A percentile compares a stretch with the other conserved stretches of the same genome.
Conservation (phyloP, 2,329 filamentous ascomycete genomes). For the Fusarium siculi region DNA sequence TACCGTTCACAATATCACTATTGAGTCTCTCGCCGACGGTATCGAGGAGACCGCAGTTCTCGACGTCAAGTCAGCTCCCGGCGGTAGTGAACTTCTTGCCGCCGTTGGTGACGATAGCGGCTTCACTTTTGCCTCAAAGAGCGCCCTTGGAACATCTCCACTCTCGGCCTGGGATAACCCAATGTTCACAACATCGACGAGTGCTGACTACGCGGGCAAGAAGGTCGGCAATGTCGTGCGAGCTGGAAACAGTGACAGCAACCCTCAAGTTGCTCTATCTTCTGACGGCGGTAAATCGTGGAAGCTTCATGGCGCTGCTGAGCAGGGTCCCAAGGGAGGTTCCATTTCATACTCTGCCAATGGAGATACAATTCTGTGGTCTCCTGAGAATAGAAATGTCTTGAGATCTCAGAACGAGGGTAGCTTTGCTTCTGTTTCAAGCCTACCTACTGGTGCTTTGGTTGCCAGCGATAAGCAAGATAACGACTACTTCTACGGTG, state of each 20-base stretch:
- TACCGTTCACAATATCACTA: conserved; percentile 57
- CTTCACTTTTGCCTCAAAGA: conserved; percentile 57
- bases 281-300: conserved; percentile 62
- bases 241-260: conserved; percentile 57
- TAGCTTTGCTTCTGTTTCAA: conserved; percentile 57
- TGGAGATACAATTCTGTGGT: conserved; percentile 62
- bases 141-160: conserved; percentile 55
- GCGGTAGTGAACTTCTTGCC: conserved; percentile 62
- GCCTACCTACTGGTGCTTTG: conserved; percentile 56
- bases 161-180: conserved; percentile 58
- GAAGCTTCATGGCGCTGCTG: conserved; percentile 58
- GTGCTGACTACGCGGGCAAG: conserved; percentile 62
- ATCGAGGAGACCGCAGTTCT: conserved; percentile 65
- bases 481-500: conserved; percentile 64
- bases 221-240: conserved; percentile 59
- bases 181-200: conserved; percentile 56
- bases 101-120: conserved; percentile 64
- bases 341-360: conserved; percentile 62
- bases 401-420: conserved; percentile 54
- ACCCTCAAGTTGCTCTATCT: conserved; percentile 60
- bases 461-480: conserved; percentile 66
- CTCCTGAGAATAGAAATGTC: conserved; percentile 52
- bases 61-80: conserved; percentile 59
- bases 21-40: conserved; percentile 62
- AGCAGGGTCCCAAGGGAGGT: conserved; percentile 56